Percentiles rank a stretch among this genome's conserved stretches.
Evolutionary conservation across 108 stramenopile genomes (phyloP).

Genomic region (Cyclotella cryptica): DNA sequence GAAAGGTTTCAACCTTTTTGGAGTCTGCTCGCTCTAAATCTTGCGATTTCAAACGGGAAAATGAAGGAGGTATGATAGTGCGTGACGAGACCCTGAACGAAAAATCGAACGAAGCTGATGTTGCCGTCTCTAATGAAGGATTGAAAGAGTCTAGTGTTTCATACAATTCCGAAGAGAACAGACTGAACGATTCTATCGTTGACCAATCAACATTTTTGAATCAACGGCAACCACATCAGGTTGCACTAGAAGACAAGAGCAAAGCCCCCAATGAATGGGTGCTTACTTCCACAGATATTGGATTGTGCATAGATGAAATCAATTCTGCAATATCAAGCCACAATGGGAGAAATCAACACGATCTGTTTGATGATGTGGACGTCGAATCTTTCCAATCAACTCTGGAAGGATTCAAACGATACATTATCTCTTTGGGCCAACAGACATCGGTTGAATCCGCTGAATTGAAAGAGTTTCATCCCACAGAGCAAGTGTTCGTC

Average conservation of each 20-base stretch:
- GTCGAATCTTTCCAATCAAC: slow-evolving; percentile 24
- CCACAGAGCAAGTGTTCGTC: slow-evolving; percentile 24
- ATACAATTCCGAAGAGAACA: no score
- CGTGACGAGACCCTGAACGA: neutral
- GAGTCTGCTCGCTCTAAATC: no score
- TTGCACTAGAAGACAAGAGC: neutral
- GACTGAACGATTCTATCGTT: no score
- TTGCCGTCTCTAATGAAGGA: no score
- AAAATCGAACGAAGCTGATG: neutral
- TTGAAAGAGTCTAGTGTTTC: no score
- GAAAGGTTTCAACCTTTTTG: no score
- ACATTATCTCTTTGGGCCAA: slow-evolving; percentile 28
- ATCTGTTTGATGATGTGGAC: slow-evolving; percentile 27
- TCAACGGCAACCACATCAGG: neutral
- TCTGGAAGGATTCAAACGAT: slow-evolving; percentile 32
- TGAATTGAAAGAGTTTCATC: slow-evolving; percentile 22
- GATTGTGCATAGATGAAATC: slow-evolving; percentile 29
- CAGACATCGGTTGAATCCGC: slow-evolving; percentile 24
- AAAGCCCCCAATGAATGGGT: slow-evolving; percentile 7
- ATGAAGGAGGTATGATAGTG: no score
- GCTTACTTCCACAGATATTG: slow-evolving; percentile 33
- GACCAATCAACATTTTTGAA: neutral
- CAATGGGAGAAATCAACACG: neutral
- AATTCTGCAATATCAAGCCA: slow-evolving; percentile 11
- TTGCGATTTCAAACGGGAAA: no score